Evolutionary conservation across 2,329 filamentous ascomycete genomes (phyloP), one percentile per base, ranked within the genome.

Genomic region (Colletotrichum orbiculare): DNA sequence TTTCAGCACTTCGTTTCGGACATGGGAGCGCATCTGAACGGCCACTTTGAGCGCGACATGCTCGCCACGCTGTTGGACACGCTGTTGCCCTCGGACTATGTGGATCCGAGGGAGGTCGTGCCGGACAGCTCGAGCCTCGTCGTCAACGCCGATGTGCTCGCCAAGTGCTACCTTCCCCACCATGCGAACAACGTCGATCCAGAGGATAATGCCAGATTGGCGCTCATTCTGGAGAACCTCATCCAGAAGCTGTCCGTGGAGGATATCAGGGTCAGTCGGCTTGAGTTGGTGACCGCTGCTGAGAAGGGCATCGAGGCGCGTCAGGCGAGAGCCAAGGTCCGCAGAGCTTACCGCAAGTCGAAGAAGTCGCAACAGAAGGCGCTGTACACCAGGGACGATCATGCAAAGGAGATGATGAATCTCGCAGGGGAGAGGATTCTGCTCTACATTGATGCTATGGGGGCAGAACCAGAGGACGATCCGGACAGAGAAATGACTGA

Each of bases 131-230:
- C 69, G 1, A 75, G 76, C 17, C 77, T 81, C 25, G 73, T 75
- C 4, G 72, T 87, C 47, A 83, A 82, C 6, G 72, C 76, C 25
- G 70, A 69, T 7, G 83, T 87, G 67, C 73, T 88, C 46, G 78
- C 83, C 71, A 74, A 81, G 47, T 89, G 88, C 71, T 94, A 88
- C 73, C 82, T 93, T 2, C 87, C 87, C 0, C 88, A 85, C 68
- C 81, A 89, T 0, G 90, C 92, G 1, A 89, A 86, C 64, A 87
- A 84, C 0, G 79, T 84, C 12, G 83, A 81, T 7, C 75, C 85
- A 1, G 83, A 87, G 17, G 91, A 93, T 67, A 94, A 96, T 70
- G 89, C 89, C 35, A 91, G 91, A 73, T 82, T 94, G 42, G 89
- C 89, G 2, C 76, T 94, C 9, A 75, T 91, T 37, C 78, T 93